Evolutionary conservation across 2,329 filamentous ascomycete species (phyloP).

Genomic region (Capronia americana): DNA sequence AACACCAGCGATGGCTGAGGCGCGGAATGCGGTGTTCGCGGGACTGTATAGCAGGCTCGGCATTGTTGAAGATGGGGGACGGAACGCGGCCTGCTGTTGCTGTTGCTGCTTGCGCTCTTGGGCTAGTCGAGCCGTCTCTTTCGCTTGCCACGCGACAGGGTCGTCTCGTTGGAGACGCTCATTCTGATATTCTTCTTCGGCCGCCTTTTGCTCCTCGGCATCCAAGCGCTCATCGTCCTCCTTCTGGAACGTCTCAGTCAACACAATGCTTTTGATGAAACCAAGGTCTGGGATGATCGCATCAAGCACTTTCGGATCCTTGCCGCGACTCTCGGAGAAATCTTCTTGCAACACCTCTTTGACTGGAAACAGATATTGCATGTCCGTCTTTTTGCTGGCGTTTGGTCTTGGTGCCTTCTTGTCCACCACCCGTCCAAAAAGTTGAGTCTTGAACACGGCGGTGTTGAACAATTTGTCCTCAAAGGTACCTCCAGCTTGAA

Average conservation of each 20-base stretch:
- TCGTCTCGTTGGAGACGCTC: conserved; percentile 49
- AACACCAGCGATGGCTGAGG: not conserved
- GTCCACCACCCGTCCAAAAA: conserved; percentile 81
- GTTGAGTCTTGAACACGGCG: conserved; percentile 80
- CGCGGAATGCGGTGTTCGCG: not conserved
- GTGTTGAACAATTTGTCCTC: conserved; percentile 77
- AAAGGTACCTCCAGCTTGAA: conserved; percentile 78
- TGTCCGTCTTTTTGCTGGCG: conserved; percentile 59
- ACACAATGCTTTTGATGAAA: conserved; percentile 58
- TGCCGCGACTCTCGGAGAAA: conserved; percentile 61
- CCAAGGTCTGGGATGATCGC: conserved; percentile 45
- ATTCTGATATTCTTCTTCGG: conserved; percentile 54
- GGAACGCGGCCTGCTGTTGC: not conserved
- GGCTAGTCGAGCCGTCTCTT: conserved; percentile 12
- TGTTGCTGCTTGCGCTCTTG: not conserved
- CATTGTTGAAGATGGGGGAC: not conserved
- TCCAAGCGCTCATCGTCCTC: conserved; percentile 69
- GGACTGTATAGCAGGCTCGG: not conserved
- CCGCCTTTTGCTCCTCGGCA: conserved; percentile 65
- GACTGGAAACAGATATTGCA: conserved; percentile 65
- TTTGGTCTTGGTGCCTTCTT: conserved; percentile 76
- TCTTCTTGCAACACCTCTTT: conserved; percentile 59
- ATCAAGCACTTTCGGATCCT: conserved; percentile 68
- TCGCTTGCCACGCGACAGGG: conserved; percentile 40
- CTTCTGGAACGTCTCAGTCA: conserved; percentile 75